Conservation (phyloP, 331 rosid species). For the Cydonia oblonga region DNA sequence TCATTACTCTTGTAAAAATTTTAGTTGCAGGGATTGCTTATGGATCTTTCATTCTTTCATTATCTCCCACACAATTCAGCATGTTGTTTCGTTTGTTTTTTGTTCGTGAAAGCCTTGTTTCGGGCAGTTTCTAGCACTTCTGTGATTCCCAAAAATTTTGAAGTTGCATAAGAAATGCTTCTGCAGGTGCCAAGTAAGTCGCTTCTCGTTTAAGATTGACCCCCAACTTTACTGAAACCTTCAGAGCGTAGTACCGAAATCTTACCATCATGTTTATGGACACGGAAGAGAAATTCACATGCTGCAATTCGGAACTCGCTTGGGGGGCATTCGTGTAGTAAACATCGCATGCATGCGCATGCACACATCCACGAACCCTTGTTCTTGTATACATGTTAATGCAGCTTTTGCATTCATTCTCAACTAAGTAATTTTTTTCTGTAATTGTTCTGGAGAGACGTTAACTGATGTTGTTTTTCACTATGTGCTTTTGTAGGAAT, state of each 20-base stretch:
- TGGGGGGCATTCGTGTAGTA: background rate
- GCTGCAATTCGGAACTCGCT: background rate
- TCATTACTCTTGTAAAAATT: background rate
- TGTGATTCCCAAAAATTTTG: background rate
- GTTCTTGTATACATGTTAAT: background rate
- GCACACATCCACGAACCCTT: background rate
- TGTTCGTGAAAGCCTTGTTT: background rate
- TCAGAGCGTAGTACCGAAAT: background rate
- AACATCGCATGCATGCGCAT: too few species aligned
- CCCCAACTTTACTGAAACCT: background rate
- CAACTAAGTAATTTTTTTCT: conserved; percentile 6
- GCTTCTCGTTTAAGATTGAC: background rate
- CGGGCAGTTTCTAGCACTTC: background rate
- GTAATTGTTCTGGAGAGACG: background rate
- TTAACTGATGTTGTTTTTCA: background rate
- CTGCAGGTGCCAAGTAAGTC: background rate
- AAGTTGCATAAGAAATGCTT: background rate
- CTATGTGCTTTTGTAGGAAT: conserved; percentile 35
- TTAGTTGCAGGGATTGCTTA: background rate
- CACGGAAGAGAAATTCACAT: background rate
- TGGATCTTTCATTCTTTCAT: background rate
- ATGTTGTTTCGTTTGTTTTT: background rate
- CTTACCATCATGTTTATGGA: background rate
- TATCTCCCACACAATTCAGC: background rate
- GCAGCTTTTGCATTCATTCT: background rate